Base-by-base conservation (phyloP, 2,329 filamentous ascomycete genomes). In the Phialocephala sp. region DNA sequence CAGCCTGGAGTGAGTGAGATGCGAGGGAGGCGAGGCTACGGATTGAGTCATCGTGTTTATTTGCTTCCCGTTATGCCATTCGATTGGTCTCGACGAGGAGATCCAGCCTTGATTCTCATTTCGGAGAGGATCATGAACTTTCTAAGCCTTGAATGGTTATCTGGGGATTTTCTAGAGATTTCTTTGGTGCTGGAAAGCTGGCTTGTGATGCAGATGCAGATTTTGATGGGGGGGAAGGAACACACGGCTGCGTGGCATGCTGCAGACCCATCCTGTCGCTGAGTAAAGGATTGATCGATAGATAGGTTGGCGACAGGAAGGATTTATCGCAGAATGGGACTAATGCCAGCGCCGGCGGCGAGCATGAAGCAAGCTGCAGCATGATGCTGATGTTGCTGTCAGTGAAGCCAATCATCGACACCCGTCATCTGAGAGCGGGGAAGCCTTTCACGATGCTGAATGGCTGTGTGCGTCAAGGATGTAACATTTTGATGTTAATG, bases 401-500 rank as follows among this genome's bases (percentile, higher is more conserved):
- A 43, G 6, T 55, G 24, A 69, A 59, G 47, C 72, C 72, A 74
- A 73, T 74, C 59, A 72, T 62, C 57, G 59, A 32, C 54, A 64
- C 39, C n/a, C 55, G 58, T 50, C 55, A 37, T 58, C 45, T 57
- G 24, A 39, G 66, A 71, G 72, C 70, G 72, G 71, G 71, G 71
- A 68, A 72, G 43, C 18, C 39, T 41, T 47, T 32, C 20, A 32
- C 57, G 12, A 22, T 54, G 52, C 59, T 63, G 32, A 72, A 72
- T 73, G 72, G 72, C 41, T 65, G 70, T 72, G 71, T 71, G 69
- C 52, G 27, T 63, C 69, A 70, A 68, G 69, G 70, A 60, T 68
- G 62, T 43, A 60, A 66, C 64, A 63, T 15, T 63, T 60, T 63
- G 41, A 63, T 59, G 55, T 55, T 61, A 62, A 60, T 63, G 59